Conservation (phyloP, 2,329 filamentous ascomycete species). For the Blumeria graminis region DNA sequence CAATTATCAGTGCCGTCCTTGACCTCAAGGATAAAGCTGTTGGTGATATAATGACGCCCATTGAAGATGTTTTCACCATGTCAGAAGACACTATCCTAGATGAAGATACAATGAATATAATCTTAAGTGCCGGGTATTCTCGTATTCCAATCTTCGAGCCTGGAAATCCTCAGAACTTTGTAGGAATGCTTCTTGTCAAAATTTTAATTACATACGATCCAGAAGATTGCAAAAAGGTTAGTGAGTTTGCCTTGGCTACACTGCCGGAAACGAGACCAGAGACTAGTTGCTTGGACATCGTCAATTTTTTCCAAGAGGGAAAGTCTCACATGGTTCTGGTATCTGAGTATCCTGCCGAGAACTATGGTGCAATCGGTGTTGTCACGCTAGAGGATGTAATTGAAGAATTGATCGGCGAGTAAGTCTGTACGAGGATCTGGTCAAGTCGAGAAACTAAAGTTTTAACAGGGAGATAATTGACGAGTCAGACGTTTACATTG, state of each 20-base stretch:
- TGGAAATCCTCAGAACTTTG: conserved; percentile 65
- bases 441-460: conserved; percentile 9
- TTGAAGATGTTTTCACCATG: conserved; percentile 92
- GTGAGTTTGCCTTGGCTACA: conserved; percentile 79
- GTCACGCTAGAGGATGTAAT: conserved; percentile 96
- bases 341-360: conserved; percentile 70
- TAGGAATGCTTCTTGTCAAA: conserved; percentile 95
- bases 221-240: conserved; percentile 66
- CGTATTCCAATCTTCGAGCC: conserved; percentile 83
- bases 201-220: conserved; percentile 97
- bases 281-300: conserved; percentile 91
- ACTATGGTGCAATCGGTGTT: conserved; percentile 74
- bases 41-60: conserved; percentile 91
- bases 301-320: conserved; percentile 98
- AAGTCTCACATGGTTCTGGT: conserved; percentile 98
- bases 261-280: conserved; percentile 85
- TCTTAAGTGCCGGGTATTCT: conserved; percentile 83
- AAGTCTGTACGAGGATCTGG: conserved; percentile 19
- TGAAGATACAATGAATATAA: conserved; percentile 81
- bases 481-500: conserved; percentile 93
- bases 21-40: conserved; percentile 94
- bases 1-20: conserved; percentile 89
- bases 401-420: conserved; percentile 95
- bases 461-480: conserved; percentile 77
- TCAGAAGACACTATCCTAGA: conserved; percentile 86